Conservation (phyloP, 805 yeast genomes). For the Tetrapisispora fleetii region DNA sequence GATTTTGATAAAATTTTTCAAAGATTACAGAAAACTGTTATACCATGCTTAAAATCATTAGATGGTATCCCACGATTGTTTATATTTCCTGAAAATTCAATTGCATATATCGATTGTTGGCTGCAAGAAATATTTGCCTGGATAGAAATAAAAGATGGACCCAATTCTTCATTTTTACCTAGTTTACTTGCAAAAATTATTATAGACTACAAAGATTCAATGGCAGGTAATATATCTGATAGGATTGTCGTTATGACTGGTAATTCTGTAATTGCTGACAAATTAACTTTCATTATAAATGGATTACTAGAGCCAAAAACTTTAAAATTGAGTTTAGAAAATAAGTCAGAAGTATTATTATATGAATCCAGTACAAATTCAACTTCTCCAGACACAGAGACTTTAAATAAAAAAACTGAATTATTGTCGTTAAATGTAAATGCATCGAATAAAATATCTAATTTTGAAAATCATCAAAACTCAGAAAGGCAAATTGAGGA, state of each 20-base stretch:
- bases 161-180: conserved; percentile 22
- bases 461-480: background rate
- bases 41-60: conserved; percentile 25
- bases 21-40: conserved; percentile 22
- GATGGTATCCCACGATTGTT: conserved; percentile 31
- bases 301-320: conserved; percentile 37
- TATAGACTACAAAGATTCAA: conserved; percentile 16
- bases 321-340: background rate
- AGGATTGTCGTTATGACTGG: conserved; percentile 49
- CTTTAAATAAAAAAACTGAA: conserved; percentile 1
- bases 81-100: conserved; percentile 24
- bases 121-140: conserved; percentile 32
- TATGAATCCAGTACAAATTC: background rate
- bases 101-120: conserved; percentile 30
- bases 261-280: conserved; percentile 51
- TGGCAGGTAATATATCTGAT: conserved; percentile 28
- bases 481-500: background rate
- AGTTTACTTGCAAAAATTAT: conserved; percentile 22
- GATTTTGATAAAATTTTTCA: conserved; percentile 20
- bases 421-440: background rate
- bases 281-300: conserved; percentile 42
- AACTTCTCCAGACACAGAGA: background rate
- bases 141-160: conserved; percentile 37
- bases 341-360: background rate
- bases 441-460: background rate